phyloP scores from a whole-genome alignment of 768 basidiomycete genomes.

The Boletus coccyginus region DNA sequence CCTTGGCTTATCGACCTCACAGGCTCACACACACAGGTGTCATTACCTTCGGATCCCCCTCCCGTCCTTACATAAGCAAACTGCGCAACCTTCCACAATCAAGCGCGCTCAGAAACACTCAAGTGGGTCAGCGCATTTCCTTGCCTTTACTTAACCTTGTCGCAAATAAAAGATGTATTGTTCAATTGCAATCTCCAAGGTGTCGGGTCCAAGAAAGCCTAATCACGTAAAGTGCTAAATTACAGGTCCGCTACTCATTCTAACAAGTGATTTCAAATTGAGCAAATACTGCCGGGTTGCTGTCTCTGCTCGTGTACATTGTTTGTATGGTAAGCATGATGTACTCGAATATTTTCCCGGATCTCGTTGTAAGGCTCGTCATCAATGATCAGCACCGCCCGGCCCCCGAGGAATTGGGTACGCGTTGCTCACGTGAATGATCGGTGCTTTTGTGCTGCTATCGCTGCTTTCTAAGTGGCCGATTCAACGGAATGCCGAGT shows the following conservation, averaged over 20 bases:
- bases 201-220: not conserved
- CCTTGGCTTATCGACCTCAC: slow-evolving; percentile 7
- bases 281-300: not conserved
- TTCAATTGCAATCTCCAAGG: too few species aligned
- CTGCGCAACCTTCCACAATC: not conserved
- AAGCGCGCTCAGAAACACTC: not conserved
- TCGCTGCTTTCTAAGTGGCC: not conserved
- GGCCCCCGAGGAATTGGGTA: not conserved
- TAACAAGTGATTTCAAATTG: not conserved
- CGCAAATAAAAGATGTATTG: too few species aligned
- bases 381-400: not conserved
- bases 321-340: not conserved
- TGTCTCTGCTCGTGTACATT: not conserved
- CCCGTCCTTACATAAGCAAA: not conserved
- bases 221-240: too few species aligned
- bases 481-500: too few species aligned
- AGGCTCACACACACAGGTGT: not conserved
- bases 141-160: too few species aligned
- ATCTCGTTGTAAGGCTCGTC: not conserved
- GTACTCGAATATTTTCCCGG: not conserved
- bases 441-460: not conserved
- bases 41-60: not conserved
- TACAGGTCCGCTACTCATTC: not conserved
- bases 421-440: not conserved
- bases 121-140: not conserved